A percentile compares a stretch with the other conserved stretches of the same genome.
Evolutionary conservation across 257 asterid genomes (phyloP).

Genomic region (Capsicum chinense): DNA sequence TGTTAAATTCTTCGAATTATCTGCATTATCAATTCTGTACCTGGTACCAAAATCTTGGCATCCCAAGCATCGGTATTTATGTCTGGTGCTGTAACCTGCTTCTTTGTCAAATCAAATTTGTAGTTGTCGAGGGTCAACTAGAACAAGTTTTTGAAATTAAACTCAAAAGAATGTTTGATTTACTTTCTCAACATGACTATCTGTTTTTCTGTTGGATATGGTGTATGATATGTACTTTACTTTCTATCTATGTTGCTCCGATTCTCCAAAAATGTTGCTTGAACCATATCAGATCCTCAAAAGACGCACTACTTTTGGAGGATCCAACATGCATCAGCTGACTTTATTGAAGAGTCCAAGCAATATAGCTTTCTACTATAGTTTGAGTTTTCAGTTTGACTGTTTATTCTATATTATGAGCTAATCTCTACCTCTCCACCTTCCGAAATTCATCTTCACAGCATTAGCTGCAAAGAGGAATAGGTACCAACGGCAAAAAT

Average conservation of each 20-base stretch:
- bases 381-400: not conserved
- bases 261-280: not conserved
- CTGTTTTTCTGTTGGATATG: not conserved
- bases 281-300: not conserved
- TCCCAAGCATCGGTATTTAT: not conserved
- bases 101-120: not conserved
- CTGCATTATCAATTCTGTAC: not conserved
- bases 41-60: not conserved
- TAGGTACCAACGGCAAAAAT: constrained; percentile 83
- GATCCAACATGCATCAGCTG: not conserved
- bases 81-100: not conserved
- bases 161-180: not conserved
- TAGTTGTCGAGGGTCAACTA: not conserved
- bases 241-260: not conserved
- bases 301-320: not conserved
- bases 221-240: not conserved
- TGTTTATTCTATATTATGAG: not conserved
- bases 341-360: not conserved
- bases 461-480: constrained; percentile 92
- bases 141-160: not conserved
- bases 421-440: constrained; percentile 9
- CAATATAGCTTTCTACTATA: not conserved
- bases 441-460: constrained; percentile 33
- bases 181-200: not conserved
- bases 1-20: not conserved